phyloP scores from a whole-genome alignment of 1,284 basidiomycete species.

The Ustilago tritici region DNA sequence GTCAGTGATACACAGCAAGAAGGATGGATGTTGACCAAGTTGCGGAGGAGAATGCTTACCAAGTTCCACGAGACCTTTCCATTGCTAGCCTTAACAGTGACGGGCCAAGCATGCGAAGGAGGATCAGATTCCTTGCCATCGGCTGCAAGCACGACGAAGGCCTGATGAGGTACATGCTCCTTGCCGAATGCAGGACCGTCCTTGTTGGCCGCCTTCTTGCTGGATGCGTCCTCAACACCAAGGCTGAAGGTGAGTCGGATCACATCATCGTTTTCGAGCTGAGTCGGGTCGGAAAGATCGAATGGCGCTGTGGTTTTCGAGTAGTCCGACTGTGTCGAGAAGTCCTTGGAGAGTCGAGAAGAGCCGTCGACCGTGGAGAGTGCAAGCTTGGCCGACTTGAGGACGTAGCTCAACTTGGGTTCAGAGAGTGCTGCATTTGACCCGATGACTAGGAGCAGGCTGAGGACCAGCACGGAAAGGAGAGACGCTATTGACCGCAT shows the following conservation, averaged over 20 bases:
- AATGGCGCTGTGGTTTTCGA: constrained; percentile 37
- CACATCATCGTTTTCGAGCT: constrained; percentile 55
- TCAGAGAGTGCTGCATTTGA: constrained; percentile 30
- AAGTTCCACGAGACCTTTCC: constrained; percentile 54
- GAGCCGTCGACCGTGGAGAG: constrained; percentile 51
- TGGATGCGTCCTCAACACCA: constrained; percentile 26
- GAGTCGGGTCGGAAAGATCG: constrained; percentile 28
- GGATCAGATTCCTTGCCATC: constrained; percentile 7
- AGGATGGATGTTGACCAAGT: too few species aligned
- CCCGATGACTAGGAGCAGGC: constrained; percentile 29
- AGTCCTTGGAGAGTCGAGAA: constrained; percentile 44
- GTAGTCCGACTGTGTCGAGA: constrained; percentile 40
- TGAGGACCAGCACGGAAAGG: constrained; percentile 4
- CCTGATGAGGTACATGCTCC: constrained; percentile 53
- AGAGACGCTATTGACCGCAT: constrained; percentile 35
- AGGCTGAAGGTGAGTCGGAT: constrained; percentile 48
- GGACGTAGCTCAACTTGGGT: constrained; percentile 51
- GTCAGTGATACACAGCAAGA: neutral
- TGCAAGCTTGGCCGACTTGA: constrained; percentile 46
- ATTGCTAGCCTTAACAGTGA: constrained; percentile 48
- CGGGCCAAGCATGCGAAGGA: constrained; percentile 35
- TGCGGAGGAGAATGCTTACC: constrained; percentile 22
- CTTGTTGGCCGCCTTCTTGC: constrained; percentile 28
- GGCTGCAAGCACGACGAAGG: constrained; percentile 45
- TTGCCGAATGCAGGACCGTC: constrained; percentile 33